Evolutionary conservation across 1,139 yeast genomes (phyloP).

Genomic region (Suzukiozyma palmioleophila): DNA sequence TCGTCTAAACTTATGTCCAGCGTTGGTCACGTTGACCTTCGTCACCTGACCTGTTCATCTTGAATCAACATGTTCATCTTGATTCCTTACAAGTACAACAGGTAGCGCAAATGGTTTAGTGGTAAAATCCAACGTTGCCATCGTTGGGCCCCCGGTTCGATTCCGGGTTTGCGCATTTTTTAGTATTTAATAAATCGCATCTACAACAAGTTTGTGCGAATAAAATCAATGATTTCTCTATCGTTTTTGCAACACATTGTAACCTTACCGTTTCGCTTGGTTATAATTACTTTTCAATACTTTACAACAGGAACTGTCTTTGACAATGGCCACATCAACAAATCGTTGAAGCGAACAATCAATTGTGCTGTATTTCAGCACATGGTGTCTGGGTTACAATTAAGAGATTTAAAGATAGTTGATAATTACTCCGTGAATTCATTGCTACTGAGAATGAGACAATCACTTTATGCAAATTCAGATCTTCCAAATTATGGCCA

Average conservation of each 20-base stretch:
- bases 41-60: no score
- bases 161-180: slow-evolving; percentile 16
- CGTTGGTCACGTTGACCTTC: no score
- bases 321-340: neutral
- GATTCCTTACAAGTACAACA: no score
- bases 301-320: slow-evolving; percentile 1
- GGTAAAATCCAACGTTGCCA: slow-evolving; percentile 17
- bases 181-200: neutral
- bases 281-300: neutral
- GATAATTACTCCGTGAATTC: neutral
- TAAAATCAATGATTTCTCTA: neutral
- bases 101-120: slow-evolving; percentile 15
- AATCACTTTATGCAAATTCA: neutral
- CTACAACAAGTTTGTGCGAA: no score
- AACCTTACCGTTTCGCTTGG: neutral
- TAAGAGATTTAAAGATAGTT: neutral
- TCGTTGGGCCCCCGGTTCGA: slow-evolving; percentile 18
- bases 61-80: no score
- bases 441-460: neutral
- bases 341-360: neutral
- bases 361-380: neutral
- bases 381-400: neutral
- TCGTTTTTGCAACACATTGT: neutral
- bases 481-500: slow-evolving; percentile 29
- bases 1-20: no score